Evolutionary conservation across 495 filamentous ascomycete genomes (phyloP).

Genomic region (Filosporella fistucella): DNA sequence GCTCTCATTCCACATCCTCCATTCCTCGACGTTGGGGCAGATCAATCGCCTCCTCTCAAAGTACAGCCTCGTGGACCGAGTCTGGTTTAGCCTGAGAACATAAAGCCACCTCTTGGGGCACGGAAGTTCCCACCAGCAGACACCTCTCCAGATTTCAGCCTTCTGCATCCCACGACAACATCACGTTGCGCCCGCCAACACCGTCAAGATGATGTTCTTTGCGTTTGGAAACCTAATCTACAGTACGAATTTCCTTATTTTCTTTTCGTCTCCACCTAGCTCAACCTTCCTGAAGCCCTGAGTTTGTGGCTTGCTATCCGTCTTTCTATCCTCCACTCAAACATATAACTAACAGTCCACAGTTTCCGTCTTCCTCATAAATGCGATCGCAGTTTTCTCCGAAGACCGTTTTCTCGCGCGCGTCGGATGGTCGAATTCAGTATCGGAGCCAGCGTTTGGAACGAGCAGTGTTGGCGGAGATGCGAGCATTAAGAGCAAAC

Average conservation of each 20-base stretch:
- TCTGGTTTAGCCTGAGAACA: too few relatives aligned
- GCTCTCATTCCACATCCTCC: too few relatives aligned
- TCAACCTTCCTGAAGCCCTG: neutral
- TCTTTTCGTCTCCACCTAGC: neutral
- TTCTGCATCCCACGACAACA: neutral
- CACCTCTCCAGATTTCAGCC: too few relatives aligned
- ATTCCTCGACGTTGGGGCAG: too few relatives aligned
- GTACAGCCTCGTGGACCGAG: too few relatives aligned
- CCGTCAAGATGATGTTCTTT: constrained; percentile 26
- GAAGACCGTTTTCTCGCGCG: constrained; percentile 97
- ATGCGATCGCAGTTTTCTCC: constrained; percentile 91
- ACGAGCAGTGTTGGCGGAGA: constrained; percentile 51
- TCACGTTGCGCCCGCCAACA: neutral
- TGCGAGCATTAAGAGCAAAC: constrained; percentile 78
- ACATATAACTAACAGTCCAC: constrained; percentile 10
- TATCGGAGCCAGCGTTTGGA: constrained; percentile 71
- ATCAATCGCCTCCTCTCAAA: too few relatives aligned
- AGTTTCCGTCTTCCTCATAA: constrained; percentile 84
- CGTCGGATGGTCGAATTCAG: constrained; percentile 67
- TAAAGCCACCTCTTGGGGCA: too few relatives aligned
- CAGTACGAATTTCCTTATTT: constrained; percentile 13
- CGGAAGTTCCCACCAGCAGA: too few relatives aligned
- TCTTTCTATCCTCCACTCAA: neutral
- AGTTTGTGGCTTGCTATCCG: neutral
- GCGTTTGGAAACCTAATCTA: constrained; percentile 25